Evolutionary conservation across 192 early-diverging fungal genomes (phyloP).

Genomic region (Gryganskiella cystojenkinii): DNA sequence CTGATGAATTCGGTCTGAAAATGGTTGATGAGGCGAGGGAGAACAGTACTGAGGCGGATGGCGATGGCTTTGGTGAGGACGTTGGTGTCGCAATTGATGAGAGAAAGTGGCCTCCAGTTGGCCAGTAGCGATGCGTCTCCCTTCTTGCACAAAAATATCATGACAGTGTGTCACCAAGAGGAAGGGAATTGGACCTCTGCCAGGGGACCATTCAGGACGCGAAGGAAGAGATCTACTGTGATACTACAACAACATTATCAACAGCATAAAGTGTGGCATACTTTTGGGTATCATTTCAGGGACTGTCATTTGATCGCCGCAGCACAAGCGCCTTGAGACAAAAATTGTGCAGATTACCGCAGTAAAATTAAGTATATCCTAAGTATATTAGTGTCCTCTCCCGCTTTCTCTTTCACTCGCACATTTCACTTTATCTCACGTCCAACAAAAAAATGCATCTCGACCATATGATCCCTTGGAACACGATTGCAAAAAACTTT

Average conservation of each 20-base stretch:
- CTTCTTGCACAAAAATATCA: conserved; percentile 42
- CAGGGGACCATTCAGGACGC: conserved; percentile 20
- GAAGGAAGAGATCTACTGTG: background rate
- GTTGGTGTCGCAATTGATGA: conserved; percentile 32
- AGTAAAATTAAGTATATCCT: too few species aligned
- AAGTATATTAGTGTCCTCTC: too few species aligned
- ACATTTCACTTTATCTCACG: background rate
- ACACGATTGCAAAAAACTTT: conserved; percentile 13
- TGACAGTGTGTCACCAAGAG: conserved; percentile 15
- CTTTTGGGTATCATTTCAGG: too few species aligned
- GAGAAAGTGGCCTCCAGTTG: conserved; percentile 28
- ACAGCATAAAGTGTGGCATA: too few species aligned
- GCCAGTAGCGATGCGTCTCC: conserved; percentile 17
- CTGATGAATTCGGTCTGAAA: conserved; percentile 20
- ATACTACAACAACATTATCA: too few species aligned
- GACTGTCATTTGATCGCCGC: too few species aligned
- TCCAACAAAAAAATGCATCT: conserved; percentile 20
- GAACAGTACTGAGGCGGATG: background rate
- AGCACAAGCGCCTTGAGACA: too few species aligned
- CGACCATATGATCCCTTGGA: conserved; percentile 20
- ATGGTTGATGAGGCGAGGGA: conserved; percentile 1
- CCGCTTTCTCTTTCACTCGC: too few species aligned
- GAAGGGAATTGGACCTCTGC: background rate
- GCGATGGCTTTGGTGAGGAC: conserved; percentile 22
- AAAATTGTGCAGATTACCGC: too few species aligned